Percentiles rank a stretch among this genome's conserved stretches.
phyloP scores from a whole-genome alignment of 2,329 filamentous ascomycete species.

The Trichoderma cornu-damae region DNA sequence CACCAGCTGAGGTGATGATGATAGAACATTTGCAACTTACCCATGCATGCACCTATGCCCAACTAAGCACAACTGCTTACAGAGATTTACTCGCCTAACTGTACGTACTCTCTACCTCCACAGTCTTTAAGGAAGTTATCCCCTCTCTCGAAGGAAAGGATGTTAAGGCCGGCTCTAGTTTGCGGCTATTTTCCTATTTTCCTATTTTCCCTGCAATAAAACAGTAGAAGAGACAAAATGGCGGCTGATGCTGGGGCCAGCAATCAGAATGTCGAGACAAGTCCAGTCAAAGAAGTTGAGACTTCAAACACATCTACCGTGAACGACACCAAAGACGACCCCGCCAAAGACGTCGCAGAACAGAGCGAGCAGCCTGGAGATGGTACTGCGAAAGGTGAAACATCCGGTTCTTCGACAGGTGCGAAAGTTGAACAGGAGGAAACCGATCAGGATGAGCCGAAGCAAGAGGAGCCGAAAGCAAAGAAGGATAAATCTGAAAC shows the following conservation, averaged over 20 bases:
- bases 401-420: neutral
- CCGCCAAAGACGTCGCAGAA: neutral
- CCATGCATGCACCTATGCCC: constrained; percentile 1
- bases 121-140: neutral
- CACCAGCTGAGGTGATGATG: neutral
- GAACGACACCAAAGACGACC: neutral
- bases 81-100: neutral
- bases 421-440: neutral
- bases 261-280: neutral
- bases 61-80: neutral
- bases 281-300: neutral
- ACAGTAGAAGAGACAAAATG: neutral
- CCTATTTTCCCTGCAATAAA: too few species aligned
- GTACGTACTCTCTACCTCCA: neutral
- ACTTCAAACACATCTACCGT: neutral
- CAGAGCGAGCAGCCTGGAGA: neutral
- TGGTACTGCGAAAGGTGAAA: neutral
- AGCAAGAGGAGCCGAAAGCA: neutral
- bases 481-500: neutral
- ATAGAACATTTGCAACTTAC: neutral
- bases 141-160: neutral
- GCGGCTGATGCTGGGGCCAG: constrained; percentile 1
- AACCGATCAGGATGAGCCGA: neutral
- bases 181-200: neutral
- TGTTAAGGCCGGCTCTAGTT: neutral